These are phyloP conservation scores for Aspergillus panamensis DNA, from an alignment of 495 filamentous ascomycete genomes.

Conservation along the genomic window DNA sequence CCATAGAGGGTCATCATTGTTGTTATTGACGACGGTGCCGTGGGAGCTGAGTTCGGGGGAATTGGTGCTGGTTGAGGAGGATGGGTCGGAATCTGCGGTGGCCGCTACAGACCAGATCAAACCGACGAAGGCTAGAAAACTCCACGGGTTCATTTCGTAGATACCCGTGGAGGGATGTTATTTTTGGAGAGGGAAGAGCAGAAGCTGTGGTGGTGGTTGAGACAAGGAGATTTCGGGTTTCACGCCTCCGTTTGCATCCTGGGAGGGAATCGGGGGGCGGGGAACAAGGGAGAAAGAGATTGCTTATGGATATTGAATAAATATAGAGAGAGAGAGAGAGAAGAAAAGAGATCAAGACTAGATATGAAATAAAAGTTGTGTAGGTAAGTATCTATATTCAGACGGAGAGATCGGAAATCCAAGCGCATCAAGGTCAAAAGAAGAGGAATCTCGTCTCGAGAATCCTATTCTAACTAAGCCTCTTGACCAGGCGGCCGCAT, in stretches of 20 bases:
- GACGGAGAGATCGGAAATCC: neutral
- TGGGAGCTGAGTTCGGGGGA: constrained; percentile 14
- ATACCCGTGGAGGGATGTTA: too few relatives aligned
- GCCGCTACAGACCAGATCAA: constrained; percentile 24
- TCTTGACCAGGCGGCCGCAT: neutral
- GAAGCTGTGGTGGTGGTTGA: neutral
- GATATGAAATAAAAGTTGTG: neutral
- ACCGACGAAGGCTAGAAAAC: constrained; percentile 20
- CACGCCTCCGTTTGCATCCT: constrained; percentile 24
- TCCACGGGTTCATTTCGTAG: constrained; percentile 16
- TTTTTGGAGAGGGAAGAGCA: neutral
- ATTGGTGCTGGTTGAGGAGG: constrained; percentile 6
- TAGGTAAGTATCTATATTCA: neutral
- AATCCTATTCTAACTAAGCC: neutral
- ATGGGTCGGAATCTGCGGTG: constrained; percentile 13
- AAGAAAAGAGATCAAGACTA: neutral
- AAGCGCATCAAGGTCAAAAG: neutral
- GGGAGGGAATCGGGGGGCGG: neutral
- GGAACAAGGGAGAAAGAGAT: neutral
- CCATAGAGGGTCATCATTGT: constrained; percentile 25
- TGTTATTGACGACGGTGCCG: constrained; percentile 15
- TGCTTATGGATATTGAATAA: neutral
- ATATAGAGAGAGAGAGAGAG: neutral
- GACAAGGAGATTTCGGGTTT: neutral
- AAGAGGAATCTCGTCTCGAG: neutral